These are phyloP conservation scores for Dipodascus geniculatus DNA, from an alignment of 805 yeast species.

Conservation along the genomic window DNA sequence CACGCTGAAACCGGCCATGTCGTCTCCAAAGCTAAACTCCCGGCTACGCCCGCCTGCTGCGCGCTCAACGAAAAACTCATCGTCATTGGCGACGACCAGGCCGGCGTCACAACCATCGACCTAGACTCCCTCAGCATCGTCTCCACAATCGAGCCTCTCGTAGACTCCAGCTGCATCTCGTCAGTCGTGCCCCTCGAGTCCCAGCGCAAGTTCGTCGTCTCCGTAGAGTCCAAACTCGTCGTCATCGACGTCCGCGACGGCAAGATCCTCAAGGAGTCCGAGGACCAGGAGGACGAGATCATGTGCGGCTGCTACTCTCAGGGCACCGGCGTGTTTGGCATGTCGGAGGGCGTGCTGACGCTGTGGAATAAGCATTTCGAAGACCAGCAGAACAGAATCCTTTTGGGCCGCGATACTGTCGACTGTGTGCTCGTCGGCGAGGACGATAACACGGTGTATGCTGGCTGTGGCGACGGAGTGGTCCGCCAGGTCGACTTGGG, in stretches of 20 bases:
- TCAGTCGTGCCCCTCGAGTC: constrained; percentile 59
- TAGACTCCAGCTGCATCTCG: constrained; percentile 61
- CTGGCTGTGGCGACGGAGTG: constrained; percentile 66
- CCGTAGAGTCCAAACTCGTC: constrained; percentile 73
- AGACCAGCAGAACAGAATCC: constrained; percentile 74
- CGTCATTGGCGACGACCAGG: constrained; percentile 50
- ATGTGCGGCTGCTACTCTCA: constrained; percentile 59
- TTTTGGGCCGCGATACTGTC: constrained; percentile 57
- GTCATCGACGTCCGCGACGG: constrained; percentile 72
- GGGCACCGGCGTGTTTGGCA: constrained; percentile 63
- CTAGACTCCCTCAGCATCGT: constrained; percentile 38
- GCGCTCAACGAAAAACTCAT: constrained; percentile 23
- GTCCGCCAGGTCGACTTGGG: constrained; percentile 57
- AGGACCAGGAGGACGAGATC: constrained; percentile 92
- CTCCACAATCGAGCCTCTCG: constrained; percentile 42
- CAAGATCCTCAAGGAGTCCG: constrained; percentile 46
- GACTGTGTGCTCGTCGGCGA: constrained; percentile 51
- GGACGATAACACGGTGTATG: constrained; percentile 22
- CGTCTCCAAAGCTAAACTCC: constrained; percentile 34
- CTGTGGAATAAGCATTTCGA: constrained; percentile 62
- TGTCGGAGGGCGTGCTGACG: constrained; percentile 84
- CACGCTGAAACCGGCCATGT: constrained; percentile 66
- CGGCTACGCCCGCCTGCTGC: constrained; percentile 19
- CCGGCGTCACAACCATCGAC: constrained; percentile 53
- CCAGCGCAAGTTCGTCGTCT: constrained; percentile 58